Evolutionary conservation across 441 rosid species (phyloP).

Genomic region (California macrophylla): DNA sequence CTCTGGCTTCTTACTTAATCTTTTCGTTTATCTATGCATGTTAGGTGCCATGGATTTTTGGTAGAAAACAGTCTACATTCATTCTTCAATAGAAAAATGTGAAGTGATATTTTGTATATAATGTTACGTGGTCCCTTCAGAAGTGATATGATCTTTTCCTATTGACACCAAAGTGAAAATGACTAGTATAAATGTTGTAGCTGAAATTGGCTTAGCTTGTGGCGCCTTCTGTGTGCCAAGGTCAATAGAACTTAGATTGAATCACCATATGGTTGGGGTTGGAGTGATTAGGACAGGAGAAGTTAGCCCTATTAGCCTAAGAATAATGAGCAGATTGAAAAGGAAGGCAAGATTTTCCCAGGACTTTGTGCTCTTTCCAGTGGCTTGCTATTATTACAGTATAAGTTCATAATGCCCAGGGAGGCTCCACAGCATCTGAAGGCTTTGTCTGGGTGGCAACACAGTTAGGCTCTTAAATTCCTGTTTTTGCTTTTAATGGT

Average conservation of each 20-base stretch:
- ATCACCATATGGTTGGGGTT: not conserved
- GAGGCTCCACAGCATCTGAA: not conserved
- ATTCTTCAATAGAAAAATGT: not conserved
- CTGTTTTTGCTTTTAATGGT: not conserved
- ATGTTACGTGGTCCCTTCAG: not conserved
- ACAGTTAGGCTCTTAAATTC: not conserved
- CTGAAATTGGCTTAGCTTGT: not conserved
- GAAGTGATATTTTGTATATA: not conserved
- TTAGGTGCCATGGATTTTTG: not conserved
- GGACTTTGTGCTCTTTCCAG: not conserved
- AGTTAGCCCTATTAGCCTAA: not conserved
- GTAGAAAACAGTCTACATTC: not conserved
- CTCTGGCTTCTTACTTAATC: not conserved
- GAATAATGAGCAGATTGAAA: not conserved
- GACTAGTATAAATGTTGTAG: not conserved
- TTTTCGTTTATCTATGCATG: not conserved
- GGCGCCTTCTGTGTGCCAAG: not conserved
- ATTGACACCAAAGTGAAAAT: not conserved
- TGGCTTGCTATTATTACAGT: not conserved
- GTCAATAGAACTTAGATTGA: not conserved
- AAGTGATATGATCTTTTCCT: not conserved
- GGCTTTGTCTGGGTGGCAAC: not conserved
- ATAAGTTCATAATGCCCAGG: too few relatives aligned
- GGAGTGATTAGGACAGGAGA: not conserved
- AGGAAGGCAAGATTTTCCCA: not conserved